A percentile compares a stretch with the other conserved stretches of the same genome.
These are phyloP conservation scores for Hymenoscyphus albidus DNA, from an alignment of 2,329 filamentous ascomycete genomes.

Conservation along the genomic window DNA sequence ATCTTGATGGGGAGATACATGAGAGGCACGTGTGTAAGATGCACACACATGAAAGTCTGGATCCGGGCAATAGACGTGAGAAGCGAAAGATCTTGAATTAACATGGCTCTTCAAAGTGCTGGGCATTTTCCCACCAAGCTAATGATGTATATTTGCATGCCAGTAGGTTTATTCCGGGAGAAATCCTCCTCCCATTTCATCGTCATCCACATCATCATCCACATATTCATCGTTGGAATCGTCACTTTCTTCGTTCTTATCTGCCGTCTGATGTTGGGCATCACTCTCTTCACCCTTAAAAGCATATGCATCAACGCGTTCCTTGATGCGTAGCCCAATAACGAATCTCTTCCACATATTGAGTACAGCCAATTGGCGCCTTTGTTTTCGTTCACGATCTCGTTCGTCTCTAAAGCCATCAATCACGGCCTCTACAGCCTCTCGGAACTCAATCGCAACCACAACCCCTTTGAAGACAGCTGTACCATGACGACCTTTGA, in stretches of 20 bases:
- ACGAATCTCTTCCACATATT: constrained; percentile 73
- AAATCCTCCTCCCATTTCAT: constrained; percentile 43
- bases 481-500: constrained; percentile 80
- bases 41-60: background rate
- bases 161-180: constrained; percentile 33
- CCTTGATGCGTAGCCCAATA: constrained; percentile 58
- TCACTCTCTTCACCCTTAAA: constrained; percentile 43
- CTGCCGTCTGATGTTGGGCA: constrained; percentile 32
- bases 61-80: too few relatives aligned
- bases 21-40: background rate
- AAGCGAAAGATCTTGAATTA: too few relatives aligned
- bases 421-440: constrained; percentile 69
- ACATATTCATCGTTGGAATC: constrained; percentile 30
- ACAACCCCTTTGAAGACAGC: constrained; percentile 77
- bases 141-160: background rate
- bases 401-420: constrained; percentile 63
- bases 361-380: constrained; percentile 57
- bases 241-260: constrained; percentile 61
- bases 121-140: too few relatives aligned
- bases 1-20: background rate
- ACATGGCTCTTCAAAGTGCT: too few relatives aligned
- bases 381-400: constrained; percentile 60
- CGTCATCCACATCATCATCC: constrained; percentile 40
- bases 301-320: constrained; percentile 31
- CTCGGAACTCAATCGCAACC: constrained; percentile 65